Evolutionary conservation across 2,329 filamentous ascomycete species (phyloP), one percentile per base, ranked within the genome.

Genomic region (Colletotrichum aenigma): DNA sequence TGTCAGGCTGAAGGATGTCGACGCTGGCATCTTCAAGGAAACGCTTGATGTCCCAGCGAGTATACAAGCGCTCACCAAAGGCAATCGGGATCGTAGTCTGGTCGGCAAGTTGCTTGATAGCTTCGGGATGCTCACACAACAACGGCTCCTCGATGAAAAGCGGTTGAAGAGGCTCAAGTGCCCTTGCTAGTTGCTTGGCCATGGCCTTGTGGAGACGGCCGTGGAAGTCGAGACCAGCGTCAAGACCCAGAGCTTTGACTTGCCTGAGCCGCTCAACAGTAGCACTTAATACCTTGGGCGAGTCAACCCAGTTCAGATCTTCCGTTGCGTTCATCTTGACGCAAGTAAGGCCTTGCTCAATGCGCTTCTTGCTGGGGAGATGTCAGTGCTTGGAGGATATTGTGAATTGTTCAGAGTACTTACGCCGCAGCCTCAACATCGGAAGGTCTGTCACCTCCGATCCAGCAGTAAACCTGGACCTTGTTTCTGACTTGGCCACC

Each of bases 251-350:
- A 0, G 86, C 85, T 81, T 93, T 94, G 34, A 94, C 92, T 0
- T 88, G 87, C 80, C 91, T 89, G 9, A 94, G 84, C 13, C 93
- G 87, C 75, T 93, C 89, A 6, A 94, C 90, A 56, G 89, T 90
- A 6, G 88, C 85, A 61, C 91, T 85, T 0, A 94, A 84, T 0
- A 86, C 85, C 0, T 87, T 84, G 4, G 93, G 93, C 13, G 90
- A 91, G 81, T 94, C 93, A 4, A 94, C 86, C 92, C 92, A 94
- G 79, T 90, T 91, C 9, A 93, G 80, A 78, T 94, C 92, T 81
- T 92, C 92, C 3, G 92, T 94, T 10, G 90, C 93, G 80, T 94
- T 94, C 92, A 94, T 94, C 82, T 94, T 94, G 70, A 94, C 87
- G 12, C 88, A 86, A 7, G 82, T 89, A 81, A 92, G 90, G 2